Evolutionary conservation across 306 rosid genomes (phyloP).

Genomic region (Vicia villosa): DNA sequence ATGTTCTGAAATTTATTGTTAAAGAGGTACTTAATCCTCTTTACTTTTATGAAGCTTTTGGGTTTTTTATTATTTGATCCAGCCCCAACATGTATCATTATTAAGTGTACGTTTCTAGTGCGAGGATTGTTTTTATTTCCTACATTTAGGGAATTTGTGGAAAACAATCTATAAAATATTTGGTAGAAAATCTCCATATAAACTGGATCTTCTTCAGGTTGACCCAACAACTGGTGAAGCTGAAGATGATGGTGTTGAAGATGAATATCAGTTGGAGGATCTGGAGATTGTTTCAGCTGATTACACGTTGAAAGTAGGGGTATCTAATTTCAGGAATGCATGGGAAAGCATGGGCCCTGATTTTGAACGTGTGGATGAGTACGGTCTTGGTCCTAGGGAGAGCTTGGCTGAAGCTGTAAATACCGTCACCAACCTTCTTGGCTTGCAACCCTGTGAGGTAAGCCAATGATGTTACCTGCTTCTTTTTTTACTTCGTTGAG

Average conservation of each 20-base stretch:
- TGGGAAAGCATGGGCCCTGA: slow-evolving; percentile 90
- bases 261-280: slow-evolving; percentile 96
- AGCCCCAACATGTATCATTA: slow-evolving; percentile 1
- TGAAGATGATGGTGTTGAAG: slow-evolving; percentile 93
- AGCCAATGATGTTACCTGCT: slow-evolving; percentile 21
- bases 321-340: slow-evolving; percentile 87
- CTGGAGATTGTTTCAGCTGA: slow-evolving; percentile 91
- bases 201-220: slow-evolving; percentile 58
- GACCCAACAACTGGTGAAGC: slow-evolving; percentile 82
- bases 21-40: slow-evolving; percentile 68
- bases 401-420: slow-evolving; percentile 82
- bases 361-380: slow-evolving; percentile 88
- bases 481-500: slow-evolving; percentile 15
- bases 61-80: slow-evolving; percentile 5
- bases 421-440: slow-evolving; percentile 83
- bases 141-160: slow-evolving; percentile 17
- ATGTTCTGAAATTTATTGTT: slow-evolving; percentile 72
- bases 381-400: slow-evolving; percentile 94
- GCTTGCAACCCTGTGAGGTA: slow-evolving; percentile 99
- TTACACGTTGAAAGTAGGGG: slow-evolving; percentile 81
- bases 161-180: slow-evolving; percentile 21
- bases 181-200: slow-evolving; percentile 17
- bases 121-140: slow-evolving; percentile 30
- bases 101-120: slow-evolving; percentile 6
- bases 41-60: slow-evolving; percentile 15